Evolutionary conservation across 306 rosid species (phyloP), one percentile per base, ranked within the genome.

Genomic region (Dryas drummondii): DNA sequence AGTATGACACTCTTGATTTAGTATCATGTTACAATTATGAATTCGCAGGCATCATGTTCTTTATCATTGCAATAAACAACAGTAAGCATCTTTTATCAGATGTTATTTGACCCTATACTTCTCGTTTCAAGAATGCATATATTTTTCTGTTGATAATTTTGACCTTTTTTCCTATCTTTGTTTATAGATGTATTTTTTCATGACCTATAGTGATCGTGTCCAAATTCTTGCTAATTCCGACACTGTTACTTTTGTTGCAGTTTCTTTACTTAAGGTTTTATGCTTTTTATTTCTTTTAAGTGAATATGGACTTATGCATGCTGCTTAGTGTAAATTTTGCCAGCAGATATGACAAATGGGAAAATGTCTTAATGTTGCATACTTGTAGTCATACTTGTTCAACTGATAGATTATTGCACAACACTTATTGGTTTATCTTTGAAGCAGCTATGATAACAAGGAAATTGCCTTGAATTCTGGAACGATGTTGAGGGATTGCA

Each of bases 401-500:
- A 5, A 46, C 62, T 52, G 17, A 40, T 62, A 45, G 51, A 60
- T 51, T 71, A 57, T 72, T 66, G 44, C 78, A 62, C 7, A 68
- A 17, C 14, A 41, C 79, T 76, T 68, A 60, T 40, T 44, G 54
- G 37, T 73, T 50, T 85, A 9, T 59, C 77, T 79, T 72, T 74
- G 76, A 22, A 57, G 53, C 97, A 94, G 99, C 86, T 92, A 94
- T 83, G 99, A 92, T 83, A 94, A 92, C 89, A 92, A 87, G 88
- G 99, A 94, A 76, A 85, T 92, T 82, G 97, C 99, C 61, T 81
- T 94, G 84, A 90, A 84, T 84, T 89, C 91, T 84, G 99, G 97
- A 83, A 79, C 68, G 82, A 94, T 94, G 97, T 81, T 94, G 92
- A 88, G 98, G 83, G 97, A 94, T 72, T 92, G 99, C 88, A 87